These are phyloP conservation scores for Paracoccidioides lutzii DNA, from an alignment of 2,329 filamentous ascomycete species.

Conservation along the genomic window DNA sequence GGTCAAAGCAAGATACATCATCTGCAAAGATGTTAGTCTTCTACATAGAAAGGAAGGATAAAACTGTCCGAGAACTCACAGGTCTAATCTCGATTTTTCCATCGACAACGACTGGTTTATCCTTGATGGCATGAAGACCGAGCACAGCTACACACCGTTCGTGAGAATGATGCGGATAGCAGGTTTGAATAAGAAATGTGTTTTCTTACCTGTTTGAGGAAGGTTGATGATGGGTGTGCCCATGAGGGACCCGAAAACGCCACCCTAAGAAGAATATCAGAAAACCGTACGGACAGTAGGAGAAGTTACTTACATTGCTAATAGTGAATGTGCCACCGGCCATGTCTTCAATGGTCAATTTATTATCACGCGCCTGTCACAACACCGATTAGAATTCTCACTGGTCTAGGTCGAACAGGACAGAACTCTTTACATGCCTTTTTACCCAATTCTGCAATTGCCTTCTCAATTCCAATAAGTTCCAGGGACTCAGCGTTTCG, in stretches of 20 bases:
- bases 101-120: constrained; percentile 76
- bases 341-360: constrained; percentile 98
- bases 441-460: constrained; percentile 87
- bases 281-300: neutral
- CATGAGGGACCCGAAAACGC: constrained; percentile 94
- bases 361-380: constrained; percentile 72
- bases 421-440: constrained; percentile 48
- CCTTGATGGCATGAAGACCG: constrained; percentile 92
- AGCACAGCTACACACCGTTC: constrained; percentile 48
- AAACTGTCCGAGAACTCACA: constrained; percentile 26
- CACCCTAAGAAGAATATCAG: constrained; percentile 40
- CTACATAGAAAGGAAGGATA: neutral
- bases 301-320: constrained; percentile 52
- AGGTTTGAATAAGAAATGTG: neutral
- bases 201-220: constrained; percentile 56
- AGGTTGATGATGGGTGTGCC: constrained; percentile 98
- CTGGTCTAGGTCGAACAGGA: neutral
- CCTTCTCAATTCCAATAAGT: constrained; percentile 74
- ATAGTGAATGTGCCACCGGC: constrained; percentile 97
- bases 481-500: constrained; percentile 85
- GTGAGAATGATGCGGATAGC: constrained; percentile 14
- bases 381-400: constrained; percentile 6
- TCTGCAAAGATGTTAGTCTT: constrained; percentile 31
- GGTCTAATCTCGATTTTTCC: constrained; percentile 91
- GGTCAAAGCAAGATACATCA: constrained; percentile 98